Percentiles rank a stretch among this genome's conserved stretches.
Evolutionary conservation across 2,329 filamentous ascomycete genomes (phyloP).

Genomic region (Bimuria novae-zelandiae): DNA sequence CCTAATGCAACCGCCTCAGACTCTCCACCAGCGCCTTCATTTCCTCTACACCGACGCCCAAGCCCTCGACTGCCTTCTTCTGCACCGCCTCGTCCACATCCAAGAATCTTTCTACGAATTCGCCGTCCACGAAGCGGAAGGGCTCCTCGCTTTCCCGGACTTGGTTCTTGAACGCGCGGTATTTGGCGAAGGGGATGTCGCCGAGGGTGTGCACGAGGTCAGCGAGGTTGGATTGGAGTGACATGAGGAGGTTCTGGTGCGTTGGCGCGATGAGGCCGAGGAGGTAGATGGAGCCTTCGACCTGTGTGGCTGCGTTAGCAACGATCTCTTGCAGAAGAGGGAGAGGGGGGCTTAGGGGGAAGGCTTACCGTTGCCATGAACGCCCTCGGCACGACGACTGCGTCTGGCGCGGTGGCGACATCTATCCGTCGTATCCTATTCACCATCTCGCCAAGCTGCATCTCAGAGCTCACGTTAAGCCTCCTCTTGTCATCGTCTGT

Average conservation of each 20-base stretch:
- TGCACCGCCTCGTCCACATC: slow-evolving; percentile 67
- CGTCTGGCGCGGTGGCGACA: slow-evolving; percentile 66
- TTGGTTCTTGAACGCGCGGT: slow-evolving; percentile 79
- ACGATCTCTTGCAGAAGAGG: too few species aligned
- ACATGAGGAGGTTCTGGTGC: slow-evolving; percentile 79
- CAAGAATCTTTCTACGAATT: slow-evolving; percentile 84
- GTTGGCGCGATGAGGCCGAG: slow-evolving; percentile 76
- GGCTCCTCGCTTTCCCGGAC: slow-evolving; percentile 75
- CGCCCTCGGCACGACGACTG: slow-evolving; percentile 76
- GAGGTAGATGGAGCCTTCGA: slow-evolving; percentile 90
- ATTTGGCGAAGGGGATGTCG: slow-evolving; percentile 74
- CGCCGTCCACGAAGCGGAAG: slow-evolving; percentile 87
- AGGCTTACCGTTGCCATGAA: slow-evolving; percentile 84
- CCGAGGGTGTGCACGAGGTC: slow-evolving; percentile 70
- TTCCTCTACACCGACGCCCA: slow-evolving; percentile 61
- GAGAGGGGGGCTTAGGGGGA: too few species aligned
- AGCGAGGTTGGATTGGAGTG: slow-evolving; percentile 75
- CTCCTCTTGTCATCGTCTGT: slow-evolving; percentile 73
- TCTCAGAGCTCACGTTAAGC: slow-evolving; percentile 76
- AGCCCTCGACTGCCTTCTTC: slow-evolving; percentile 55
- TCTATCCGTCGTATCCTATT: slow-evolving; percentile 81
- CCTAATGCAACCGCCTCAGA: slow-evolving; percentile 54
- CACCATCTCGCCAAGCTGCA: slow-evolving; percentile 89
- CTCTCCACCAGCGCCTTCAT: slow-evolving; percentile 65
- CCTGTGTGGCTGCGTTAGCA: slow-evolving; percentile 55